A percentile compares a stretch with the other conserved stretches of the same genome.
These are phyloP conservation scores for Fremontodendron californicum DNA, from an alignment of 345 rosid species.

Conservation along the genomic window DNA sequence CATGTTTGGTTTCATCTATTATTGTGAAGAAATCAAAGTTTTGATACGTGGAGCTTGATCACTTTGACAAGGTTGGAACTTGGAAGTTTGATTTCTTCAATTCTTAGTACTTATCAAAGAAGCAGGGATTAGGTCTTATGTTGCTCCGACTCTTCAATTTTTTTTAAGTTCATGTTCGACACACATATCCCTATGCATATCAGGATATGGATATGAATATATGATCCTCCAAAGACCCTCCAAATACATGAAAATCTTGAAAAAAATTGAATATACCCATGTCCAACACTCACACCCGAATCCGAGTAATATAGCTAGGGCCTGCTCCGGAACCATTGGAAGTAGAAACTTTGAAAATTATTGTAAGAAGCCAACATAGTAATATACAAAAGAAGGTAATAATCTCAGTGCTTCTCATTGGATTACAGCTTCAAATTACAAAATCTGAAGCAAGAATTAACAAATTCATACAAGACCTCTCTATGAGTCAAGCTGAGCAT, in stretches of 20 bases:
- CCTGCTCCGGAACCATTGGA: neutral
- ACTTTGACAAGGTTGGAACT: neutral
- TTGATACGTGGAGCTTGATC: neutral
- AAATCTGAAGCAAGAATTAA: conserved; percentile 34
- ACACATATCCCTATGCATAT: no score
- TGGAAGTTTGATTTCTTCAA: neutral
- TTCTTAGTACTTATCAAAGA: neutral
- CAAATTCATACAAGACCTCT: conserved; percentile 14
- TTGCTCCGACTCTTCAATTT: no score
- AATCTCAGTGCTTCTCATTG: conserved; percentile 23
- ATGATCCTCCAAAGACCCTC: no score
- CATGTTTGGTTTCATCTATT: neutral
- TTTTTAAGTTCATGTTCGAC: no score
- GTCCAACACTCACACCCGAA: no score
- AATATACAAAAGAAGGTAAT: conserved; percentile 31
- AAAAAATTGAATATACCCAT: no score
- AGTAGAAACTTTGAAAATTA: conserved; percentile 10
- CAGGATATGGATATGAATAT: no score
- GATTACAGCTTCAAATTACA: conserved; percentile 32
- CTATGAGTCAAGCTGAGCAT: conserved; percentile 84
- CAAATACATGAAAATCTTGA: no score
- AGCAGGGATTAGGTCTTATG: neutral
- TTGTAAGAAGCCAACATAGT: conserved; percentile 10
- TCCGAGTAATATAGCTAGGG: no score
- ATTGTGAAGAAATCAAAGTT: neutral